A percentile compares a stretch with the other conserved stretches of the same genome.
These are phyloP conservation scores for Yamadazyma friedrichii DNA, from an alignment of 1,139 yeast species.

Conservation along the genomic window DNA sequence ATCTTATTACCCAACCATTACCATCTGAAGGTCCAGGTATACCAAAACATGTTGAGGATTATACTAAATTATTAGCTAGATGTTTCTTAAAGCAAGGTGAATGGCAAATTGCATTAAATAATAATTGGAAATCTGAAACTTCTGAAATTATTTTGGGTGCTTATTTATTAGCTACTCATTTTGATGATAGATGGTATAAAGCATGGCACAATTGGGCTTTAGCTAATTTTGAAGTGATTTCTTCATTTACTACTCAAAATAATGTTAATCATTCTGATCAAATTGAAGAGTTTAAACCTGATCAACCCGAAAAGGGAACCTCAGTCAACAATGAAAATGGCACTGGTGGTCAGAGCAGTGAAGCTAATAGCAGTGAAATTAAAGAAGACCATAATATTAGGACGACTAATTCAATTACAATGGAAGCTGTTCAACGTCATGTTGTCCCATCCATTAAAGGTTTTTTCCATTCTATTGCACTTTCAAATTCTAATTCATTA, in stretches of 20 bases:
- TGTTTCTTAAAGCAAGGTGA: constrained; percentile 97
- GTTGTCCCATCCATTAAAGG: constrained; percentile 95
- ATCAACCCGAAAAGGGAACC: background rate
- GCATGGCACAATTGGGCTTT: constrained; percentile 99
- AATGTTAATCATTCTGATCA: constrained; percentile 24
- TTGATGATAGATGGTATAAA: constrained; percentile 90
- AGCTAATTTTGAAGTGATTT: constrained; percentile 93
- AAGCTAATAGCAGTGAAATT: background rate
- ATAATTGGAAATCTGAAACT: constrained; percentile 79
- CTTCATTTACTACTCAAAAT: constrained; percentile 52
- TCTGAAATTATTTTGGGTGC: constrained; percentile 84
- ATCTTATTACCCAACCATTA: constrained; percentile 82
- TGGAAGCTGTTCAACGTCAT: constrained; percentile 73
- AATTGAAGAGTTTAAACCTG: constrained; percentile 20
- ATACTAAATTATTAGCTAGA: constrained; percentile 85
- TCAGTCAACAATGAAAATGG: background rate
- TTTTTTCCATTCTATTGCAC: constrained; percentile 89
- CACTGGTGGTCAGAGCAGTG: background rate
- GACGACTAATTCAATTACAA: constrained; percentile 28
- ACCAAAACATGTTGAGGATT: constrained; percentile 75
- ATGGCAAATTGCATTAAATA: constrained; percentile 86
- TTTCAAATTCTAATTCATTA: constrained; percentile 81
- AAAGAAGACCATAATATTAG: constrained; percentile 4
- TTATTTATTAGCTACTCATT: constrained; percentile 89
- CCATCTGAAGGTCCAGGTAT: constrained; percentile 75